A percentile compares a stretch with the other conserved stretches of the same genome.
These are phyloP conservation scores for Tylopilus subfusipes DNA, from an alignment of 768 basidiomycete genomes.

Conservation along the genomic window DNA sequence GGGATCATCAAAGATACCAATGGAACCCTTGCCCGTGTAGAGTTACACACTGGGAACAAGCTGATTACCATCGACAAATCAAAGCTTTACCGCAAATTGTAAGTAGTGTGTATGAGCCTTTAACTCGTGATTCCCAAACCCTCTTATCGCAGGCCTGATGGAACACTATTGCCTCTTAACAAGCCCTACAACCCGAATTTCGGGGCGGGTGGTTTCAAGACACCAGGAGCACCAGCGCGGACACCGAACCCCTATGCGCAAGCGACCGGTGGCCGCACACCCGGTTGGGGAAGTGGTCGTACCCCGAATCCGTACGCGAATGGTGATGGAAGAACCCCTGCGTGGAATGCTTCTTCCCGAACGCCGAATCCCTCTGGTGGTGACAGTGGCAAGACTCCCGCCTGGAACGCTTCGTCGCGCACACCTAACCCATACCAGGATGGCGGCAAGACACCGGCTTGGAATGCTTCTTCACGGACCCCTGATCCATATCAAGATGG, in stretches of 20 bases:
- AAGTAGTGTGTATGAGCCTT: conserved; percentile 30
- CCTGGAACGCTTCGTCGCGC: conserved; percentile 49
- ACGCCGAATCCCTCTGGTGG: conserved; percentile 67
- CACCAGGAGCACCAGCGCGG: conserved; percentile 39
- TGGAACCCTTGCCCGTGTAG: conserved; percentile 81
- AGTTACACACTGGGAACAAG: conserved; percentile 86
- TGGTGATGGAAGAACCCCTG: conserved; percentile 56
- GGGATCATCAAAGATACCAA: conserved; percentile 96
- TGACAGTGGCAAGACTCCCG: conserved; percentile 64
- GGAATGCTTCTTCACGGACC: conserved; percentile 47
- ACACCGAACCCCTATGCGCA: conserved; percentile 48
- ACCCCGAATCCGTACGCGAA: conserved; percentile 68
- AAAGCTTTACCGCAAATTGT: conserved; percentile 72
- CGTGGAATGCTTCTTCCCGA: conserved; percentile 58
- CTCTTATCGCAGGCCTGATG: conserved; percentile 45
- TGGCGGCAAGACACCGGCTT: conserved; percentile 48
- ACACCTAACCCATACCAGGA: conserved; percentile 56
- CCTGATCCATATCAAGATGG: conserved; percentile 49
- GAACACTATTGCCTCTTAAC: conserved; percentile 52
- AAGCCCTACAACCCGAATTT: conserved; percentile 25
- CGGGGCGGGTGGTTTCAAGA: conserved; percentile 24
- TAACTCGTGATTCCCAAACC: conserved; percentile 6
- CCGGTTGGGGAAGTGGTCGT: conserved; percentile 40
- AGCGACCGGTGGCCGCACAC: conserved; percentile 37
- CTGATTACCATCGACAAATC: conserved; percentile 82